Percentiles rank a stretch among this genome's conserved stretches.
Conservation (phyloP, 352 stramenopile genomes). For the Pseudoperonospora humuli region DNA sequence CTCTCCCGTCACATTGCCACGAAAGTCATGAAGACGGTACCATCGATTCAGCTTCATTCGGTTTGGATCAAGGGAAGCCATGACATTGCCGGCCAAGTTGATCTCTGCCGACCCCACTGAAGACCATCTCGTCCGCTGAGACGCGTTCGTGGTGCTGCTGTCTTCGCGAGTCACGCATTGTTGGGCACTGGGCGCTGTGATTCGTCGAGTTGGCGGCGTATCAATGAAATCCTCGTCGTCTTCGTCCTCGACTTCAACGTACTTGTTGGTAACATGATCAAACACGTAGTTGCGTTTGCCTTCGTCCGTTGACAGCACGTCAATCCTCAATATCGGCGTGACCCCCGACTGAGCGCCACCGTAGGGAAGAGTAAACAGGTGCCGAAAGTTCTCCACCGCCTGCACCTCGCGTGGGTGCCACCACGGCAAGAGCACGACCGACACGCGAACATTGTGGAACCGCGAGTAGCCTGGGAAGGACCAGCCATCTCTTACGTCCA, state of each 20-base stretch:
- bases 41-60: constrained; percentile 71
- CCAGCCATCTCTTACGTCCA: constrained; percentile 83
- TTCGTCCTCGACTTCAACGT: constrained; percentile 76
- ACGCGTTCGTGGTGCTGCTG: constrained; percentile 30
- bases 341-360: constrained; percentile 80
- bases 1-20: constrained; percentile 73
- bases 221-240: constrained; percentile 42
- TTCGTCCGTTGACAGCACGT: constrained; percentile 60
- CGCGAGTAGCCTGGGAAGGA: constrained; percentile 72
- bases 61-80: constrained; percentile 53
- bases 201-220: constrained; percentile 9
- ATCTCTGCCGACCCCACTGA: constrained; percentile 76
- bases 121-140: constrained; percentile 57
- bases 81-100: constrained; percentile 80
- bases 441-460: constrained; percentile 80
- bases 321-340: constrained; percentile 75
- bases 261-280: constrained; percentile 78
- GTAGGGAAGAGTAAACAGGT: constrained; percentile 79
- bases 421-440: constrained; percentile 81
- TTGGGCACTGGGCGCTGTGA: constrained; percentile 16
- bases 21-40: constrained; percentile 74
- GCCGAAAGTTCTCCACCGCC: constrained; percentile 60
- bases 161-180: constrained; percentile 35
- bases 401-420: constrained; percentile 74
- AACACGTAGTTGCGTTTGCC: constrained; percentile 81